Base-by-base conservation (phyloP, 495 filamentous ascomycete genomes). In the Penicillium riverlandense region DNA sequence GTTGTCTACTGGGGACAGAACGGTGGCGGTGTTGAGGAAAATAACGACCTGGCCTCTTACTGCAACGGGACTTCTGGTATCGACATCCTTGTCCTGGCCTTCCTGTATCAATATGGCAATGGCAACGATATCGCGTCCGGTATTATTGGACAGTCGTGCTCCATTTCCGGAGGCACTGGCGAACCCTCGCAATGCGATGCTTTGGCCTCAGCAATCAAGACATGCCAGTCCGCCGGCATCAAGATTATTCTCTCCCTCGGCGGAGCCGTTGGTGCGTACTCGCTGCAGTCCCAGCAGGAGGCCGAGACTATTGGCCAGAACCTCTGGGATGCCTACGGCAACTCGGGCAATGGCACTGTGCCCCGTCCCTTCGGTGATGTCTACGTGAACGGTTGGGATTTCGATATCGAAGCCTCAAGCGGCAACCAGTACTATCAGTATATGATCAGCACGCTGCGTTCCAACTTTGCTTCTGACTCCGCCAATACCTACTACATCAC, bases 331-430 rank as follows among this genome's bases (percentile, higher is more conserved):
- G 63, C 76, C 3, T 80, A 78, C 45, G 74, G 75, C 32, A 69
- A 56, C 15, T 69, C 70, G 0, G 58, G 48, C 4, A 53, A 61
- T 11, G 46, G 43, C 22, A 43, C 55, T 5, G 55, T 53, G 2
- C 48, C 67, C 1, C 61, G 72, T 7, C 79, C 79, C 1, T 78
- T 82, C 43, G 79, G 79, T n/a, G 41, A 57, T 5, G 65, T 71
- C 0, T 63, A 65, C 8, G 51, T 83, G 40, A 77, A 84, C 49
- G 80, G 80, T 14, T 82, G 80, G 61, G 80, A 84, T 49, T 65
- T 79, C 33, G 75, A 75, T 43, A 72, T 76, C 29, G 47, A 52
- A 28, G 35, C 46, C 0, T 52, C 53, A 4, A 60, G 61, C 35
- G 54, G 54, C 29, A 61, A 64, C 15, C 41, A 54, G 30, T 53